Evolutionary conservation across 2,329 filamentous ascomycete species (phyloP), one percentile per base, ranked within the genome.

Genomic region (Fusarium robinianum): DNA sequence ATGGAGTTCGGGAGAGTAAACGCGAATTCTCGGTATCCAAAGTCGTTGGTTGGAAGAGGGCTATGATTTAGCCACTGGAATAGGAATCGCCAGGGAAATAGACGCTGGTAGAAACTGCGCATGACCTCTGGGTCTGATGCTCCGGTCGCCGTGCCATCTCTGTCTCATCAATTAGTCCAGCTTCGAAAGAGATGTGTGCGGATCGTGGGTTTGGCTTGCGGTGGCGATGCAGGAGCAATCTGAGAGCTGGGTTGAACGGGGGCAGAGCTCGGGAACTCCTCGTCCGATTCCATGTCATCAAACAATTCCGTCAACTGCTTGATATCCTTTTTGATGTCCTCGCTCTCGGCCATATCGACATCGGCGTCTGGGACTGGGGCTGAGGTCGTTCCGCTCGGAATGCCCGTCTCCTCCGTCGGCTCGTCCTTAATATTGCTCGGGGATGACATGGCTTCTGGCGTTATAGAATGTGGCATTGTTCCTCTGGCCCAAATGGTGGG

Each of bases 31-130:
- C 94, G 87, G 67, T 97, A 88, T 18, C 78, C 84, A 72, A 97
- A 97, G 69, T 97, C 91, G 55, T 84, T 85, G 5, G 87, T 86
- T 0, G 94, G 91, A 6, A 84, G 84, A 6, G 90, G 86, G 40
- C 88, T 89, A 70, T 97, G 94, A 65, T 97, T 99, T 33, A 99
- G 81, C 94, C 94, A 99, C 68, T 96, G 91, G 71, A 96, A 99
- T 14, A 97, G 83, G 50, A 89, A 87, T 47, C 91, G 84, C 77
- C 95, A 99, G 5, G 94, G 94, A 61, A 97, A 97, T 24, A 99
- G 77, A 33, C 94, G 88, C 64, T 95, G 88, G 67, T 99, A 99
- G 73, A 96, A 99, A 53, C 87, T 88, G 60, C 88, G 83, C 83
- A 97, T 90, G 8, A 95, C 80, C 63, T 91, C 88, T 2, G 88